phyloP scores from a whole-genome alignment of 176 grass and related monocot genomes.

The Triticum turgidum region DNA sequence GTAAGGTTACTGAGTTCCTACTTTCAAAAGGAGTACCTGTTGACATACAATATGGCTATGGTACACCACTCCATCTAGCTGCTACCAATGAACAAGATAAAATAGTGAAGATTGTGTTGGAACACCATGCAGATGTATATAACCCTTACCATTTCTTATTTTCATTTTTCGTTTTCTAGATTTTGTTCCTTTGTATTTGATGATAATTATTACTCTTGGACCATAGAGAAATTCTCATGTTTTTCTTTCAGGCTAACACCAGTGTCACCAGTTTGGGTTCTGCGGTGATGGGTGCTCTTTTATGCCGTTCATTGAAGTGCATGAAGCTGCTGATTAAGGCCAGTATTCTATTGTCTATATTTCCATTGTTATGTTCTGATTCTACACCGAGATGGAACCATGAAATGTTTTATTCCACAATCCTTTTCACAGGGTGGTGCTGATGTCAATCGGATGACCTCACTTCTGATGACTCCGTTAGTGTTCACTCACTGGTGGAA shows the following conservation, averaged over 20 bases:
- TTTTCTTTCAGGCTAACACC: conserved; percentile 29
- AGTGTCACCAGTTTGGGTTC: not conserved
- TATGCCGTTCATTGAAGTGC: conserved; percentile 38
- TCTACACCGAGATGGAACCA: not conserved
- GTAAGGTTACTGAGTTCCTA: too few relatives aligned
- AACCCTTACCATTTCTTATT: not conserved
- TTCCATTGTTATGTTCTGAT: not conserved
- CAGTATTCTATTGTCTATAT: not conserved
- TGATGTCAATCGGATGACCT: conserved; percentile 25
- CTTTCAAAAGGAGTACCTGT: too few relatives aligned
- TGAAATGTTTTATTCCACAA: not conserved
- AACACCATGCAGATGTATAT: conserved; percentile 40
- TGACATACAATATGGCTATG: too few relatives aligned
- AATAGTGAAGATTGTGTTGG: conserved; percentile 35
- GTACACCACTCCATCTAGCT: too few relatives aligned
- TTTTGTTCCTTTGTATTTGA: not conserved
- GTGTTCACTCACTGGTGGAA: not conserved
- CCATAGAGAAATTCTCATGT: too few relatives aligned
- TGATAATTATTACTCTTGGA: too few relatives aligned
- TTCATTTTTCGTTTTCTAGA: not conserved
- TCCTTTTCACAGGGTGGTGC: conserved; percentile 43
- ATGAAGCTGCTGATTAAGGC: conserved; percentile 47
- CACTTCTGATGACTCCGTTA: not conserved
- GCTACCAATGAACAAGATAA: conserved; percentile 19
- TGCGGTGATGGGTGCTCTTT: not conserved